A percentile compares a stretch with the other conserved stretches of the same genome.
Evolutionary conservation across 192 early-diverging fungal species (phyloP).

Genomic region (Backusella sp.): DNA sequence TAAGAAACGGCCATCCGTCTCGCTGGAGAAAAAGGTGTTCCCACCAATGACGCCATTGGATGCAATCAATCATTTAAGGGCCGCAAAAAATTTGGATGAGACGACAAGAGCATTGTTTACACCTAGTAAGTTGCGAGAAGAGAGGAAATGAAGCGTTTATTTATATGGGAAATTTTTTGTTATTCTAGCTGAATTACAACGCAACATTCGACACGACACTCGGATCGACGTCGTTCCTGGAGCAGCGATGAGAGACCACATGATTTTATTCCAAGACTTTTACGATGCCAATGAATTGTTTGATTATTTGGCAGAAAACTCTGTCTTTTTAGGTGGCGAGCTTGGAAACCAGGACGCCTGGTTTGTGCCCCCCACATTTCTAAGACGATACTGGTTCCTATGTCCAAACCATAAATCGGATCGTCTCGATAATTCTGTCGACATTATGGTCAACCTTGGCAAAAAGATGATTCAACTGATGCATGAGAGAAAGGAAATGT

Average conservation of each 20-base stretch:
- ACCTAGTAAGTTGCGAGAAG: slow-evolving; percentile 17
- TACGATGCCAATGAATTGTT: slow-evolving; percentile 35
- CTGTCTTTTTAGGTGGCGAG: slow-evolving; percentile 29
- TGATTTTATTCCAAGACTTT: slow-evolving; percentile 32
- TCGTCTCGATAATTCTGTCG: slow-evolving; percentile 23
- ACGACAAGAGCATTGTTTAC: slow-evolving; percentile 14
- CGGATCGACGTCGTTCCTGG: slow-evolving; percentile 33
- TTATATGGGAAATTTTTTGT: background rate
- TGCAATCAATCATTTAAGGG: slow-evolving; percentile 14
- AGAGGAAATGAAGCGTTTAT: background rate
- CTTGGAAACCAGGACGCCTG: slow-evolving; percentile 29
- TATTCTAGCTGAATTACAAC: slow-evolving; percentile 32
- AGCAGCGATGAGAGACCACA: slow-evolving; percentile 32
- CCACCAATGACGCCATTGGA: slow-evolving; percentile 35
- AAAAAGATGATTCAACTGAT: slow-evolving; percentile 19
- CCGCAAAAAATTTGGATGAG: slow-evolving; percentile 4
- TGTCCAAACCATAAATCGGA: slow-evolving; percentile 27
- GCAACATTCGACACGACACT: slow-evolving; percentile 29
- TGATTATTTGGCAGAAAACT: slow-evolving; percentile 9
- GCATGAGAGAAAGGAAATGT: slow-evolving; percentile 30
- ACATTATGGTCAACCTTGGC: slow-evolving; percentile 15
- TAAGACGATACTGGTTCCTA: slow-evolving; percentile 30
- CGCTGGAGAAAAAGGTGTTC: background rate
- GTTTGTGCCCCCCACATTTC: slow-evolving; percentile 29
- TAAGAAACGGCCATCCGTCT: background rate